Evolutionary conservation across 2,329 filamentous ascomycete genomes (phyloP).

Genomic region (Camptophora hylomeconis): DNA sequence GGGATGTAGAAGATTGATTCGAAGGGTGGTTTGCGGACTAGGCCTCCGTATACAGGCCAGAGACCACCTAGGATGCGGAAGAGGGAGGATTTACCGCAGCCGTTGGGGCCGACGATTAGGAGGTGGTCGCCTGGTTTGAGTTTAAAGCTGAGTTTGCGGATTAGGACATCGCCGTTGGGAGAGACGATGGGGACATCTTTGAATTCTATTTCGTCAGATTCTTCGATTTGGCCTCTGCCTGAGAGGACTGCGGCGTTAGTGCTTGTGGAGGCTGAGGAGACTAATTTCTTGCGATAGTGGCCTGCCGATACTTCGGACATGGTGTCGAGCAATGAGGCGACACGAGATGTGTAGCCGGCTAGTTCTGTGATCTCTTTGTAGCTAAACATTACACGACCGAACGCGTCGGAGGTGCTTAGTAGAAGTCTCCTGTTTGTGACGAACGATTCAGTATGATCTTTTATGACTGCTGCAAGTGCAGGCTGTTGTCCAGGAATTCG

Average conservation of each 20-base stretch:
- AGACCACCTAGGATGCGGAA: slow-evolving; percentile 93
- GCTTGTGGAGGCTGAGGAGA: slow-evolving; percentile 72
- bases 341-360: slow-evolving; percentile 86
- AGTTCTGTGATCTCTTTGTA: slow-evolving; percentile 96
- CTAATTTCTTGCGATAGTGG: slow-evolving; percentile 90
- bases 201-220: slow-evolving; percentile 76
- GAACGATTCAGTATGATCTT: slow-evolving; percentile 57
- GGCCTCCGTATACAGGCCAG: slow-evolving; percentile 95
- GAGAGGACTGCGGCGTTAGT: slow-evolving; percentile 72
- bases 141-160: slow-evolving; percentile 73
- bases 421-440: slow-evolving; percentile 90
- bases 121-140: slow-evolving; percentile 81
- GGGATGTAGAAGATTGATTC: slow-evolving; percentile 97
- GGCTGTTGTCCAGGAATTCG: slow-evolving; percentile 62
- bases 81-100: slow-evolving; percentile 88
- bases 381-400: slow-evolving; percentile 91
- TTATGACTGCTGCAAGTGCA: slow-evolving; percentile 33
- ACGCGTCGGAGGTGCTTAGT: slow-evolving; percentile 85
- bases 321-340: slow-evolving; percentile 77
- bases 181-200: slow-evolving; percentile 88
- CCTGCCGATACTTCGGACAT: slow-evolving; percentile 88
- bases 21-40: slow-evolving; percentile 79
- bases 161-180: slow-evolving; percentile 86
- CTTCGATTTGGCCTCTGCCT: slow-evolving; percentile 67
- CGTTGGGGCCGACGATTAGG: slow-evolving; percentile 90